A percentile compares a stretch with the other conserved stretches of the same genome.
These are phyloP conservation scores for Nectriaceae sp. DNA, from an alignment of 2,329 filamentous ascomycete species.

Conservation along the genomic window DNA sequence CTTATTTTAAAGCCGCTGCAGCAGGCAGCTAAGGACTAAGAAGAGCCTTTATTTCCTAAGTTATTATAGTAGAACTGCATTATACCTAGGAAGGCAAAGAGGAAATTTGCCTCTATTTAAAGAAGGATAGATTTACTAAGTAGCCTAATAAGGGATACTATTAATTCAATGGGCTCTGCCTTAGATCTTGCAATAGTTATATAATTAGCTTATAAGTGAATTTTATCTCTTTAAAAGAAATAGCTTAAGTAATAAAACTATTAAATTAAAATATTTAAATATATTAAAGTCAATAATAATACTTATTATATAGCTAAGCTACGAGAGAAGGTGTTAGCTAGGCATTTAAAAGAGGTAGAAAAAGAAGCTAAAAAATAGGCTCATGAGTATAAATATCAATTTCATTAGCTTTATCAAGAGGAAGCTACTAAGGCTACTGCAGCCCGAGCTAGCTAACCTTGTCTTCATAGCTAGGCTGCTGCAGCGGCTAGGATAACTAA, in stretches of 20 bases:
- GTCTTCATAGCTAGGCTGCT: neutral
- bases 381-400: neutral
- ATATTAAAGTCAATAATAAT: neutral
- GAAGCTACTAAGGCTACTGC: neutral
- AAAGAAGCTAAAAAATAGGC: neutral
- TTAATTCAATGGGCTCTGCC: neutral
- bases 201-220: neutral
- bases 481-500: neutral
- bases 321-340: neutral
- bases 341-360: neutral
- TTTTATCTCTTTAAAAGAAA: neutral
- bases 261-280: neutral
- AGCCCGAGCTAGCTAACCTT: neutral
- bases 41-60: neutral
- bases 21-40: neutral
- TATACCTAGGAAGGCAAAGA: neutral
- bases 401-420: neutral
- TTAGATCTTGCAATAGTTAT: neutral
- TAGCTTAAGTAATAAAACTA: neutral
- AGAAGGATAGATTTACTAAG: neutral
- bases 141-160: neutral
- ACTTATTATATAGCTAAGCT: neutral
- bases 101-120: neutral
- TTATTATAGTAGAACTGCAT: neutral
- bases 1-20: neutral